Percentiles rank a stretch among this genome's conserved stretches.
These are phyloP conservation scores for Hypoxylon lienhwacheense DNA, from an alignment of 495 filamentous ascomycete genomes.

Conservation along the genomic window DNA sequence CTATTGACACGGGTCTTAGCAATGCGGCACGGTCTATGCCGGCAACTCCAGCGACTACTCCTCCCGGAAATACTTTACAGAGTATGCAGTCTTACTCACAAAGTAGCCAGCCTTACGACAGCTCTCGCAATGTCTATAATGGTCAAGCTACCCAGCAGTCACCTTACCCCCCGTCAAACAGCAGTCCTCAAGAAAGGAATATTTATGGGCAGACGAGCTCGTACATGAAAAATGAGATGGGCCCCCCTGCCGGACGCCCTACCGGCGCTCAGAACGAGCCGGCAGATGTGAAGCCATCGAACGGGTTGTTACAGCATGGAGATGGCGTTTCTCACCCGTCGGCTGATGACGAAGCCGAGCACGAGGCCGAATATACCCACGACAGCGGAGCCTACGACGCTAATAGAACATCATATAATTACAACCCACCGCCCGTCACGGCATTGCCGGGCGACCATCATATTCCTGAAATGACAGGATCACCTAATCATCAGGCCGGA, in stretches of 20 bases:
- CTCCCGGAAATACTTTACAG: conserved; percentile 75
- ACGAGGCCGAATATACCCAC: conserved; percentile 82
- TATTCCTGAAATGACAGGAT: conserved; percentile 81
- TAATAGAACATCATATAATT: conserved; percentile 72
- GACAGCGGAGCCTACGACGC: conserved; percentile 67
- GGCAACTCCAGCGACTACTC: conserved; percentile 90
- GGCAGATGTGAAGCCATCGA: conserved; percentile 68
- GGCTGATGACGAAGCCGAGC: conserved; percentile 72
- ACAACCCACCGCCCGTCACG: conserved; percentile 65
- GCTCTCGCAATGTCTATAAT: conserved; percentile 78
- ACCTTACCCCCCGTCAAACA: conserved; percentile 67
- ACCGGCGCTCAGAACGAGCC: conserved; percentile 61
- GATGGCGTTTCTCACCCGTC: conserved; percentile 57
- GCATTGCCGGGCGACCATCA: conserved; percentile 74
- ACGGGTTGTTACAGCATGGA: conserved; percentile 61
- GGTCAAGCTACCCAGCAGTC: conserved; percentile 67
- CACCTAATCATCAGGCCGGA: conserved; percentile 79
- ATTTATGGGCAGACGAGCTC: conserved; percentile 65
- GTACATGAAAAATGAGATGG: conserved; percentile 94
- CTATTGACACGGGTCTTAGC: conserved; percentile 81
- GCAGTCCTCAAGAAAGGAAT: conserved; percentile 67
- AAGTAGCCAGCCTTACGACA: conserved; percentile 72
- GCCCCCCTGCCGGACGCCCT: conserved; percentile 71
- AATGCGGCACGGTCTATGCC: conserved; percentile 82
- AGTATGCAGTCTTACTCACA: conserved; percentile 76